A percentile compares a stretch with the other conserved stretches of the same genome.
These are phyloP conservation scores for Sisymbrium irio DNA, from an alignment of 345 rosid species.

Conservation along the genomic window DNA sequence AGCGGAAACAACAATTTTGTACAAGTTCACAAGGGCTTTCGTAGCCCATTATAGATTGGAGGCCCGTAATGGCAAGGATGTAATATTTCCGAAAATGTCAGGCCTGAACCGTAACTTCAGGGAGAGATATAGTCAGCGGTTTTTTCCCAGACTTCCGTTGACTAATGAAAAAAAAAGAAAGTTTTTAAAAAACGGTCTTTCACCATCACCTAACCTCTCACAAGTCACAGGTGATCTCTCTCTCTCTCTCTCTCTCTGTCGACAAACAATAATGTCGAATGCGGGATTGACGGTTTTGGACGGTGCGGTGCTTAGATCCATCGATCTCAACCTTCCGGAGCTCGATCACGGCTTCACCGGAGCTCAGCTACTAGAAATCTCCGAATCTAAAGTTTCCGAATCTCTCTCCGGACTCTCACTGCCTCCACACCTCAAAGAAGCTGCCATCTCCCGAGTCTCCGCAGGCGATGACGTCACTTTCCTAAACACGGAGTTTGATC, in stretches of 20 bases:
- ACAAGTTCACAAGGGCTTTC: neutral
- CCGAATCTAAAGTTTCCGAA: constrained; percentile 49
- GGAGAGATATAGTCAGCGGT: constrained; percentile 5
- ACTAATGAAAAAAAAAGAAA: neutral
- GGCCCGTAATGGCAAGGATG: neutral
- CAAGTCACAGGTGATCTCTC: constrained; percentile 9
- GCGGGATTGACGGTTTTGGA: constrained; percentile 60
- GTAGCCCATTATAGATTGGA: neutral
- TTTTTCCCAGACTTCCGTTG: neutral
- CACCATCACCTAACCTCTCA: neutral
- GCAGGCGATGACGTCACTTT: constrained; percentile 39
- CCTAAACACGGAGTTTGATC: constrained; percentile 33
- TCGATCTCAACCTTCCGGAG: constrained; percentile 43
- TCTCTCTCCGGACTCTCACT: constrained; percentile 58
- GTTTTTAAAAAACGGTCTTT: neutral
- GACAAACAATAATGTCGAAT: constrained; percentile 47
- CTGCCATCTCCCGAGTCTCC: constrained; percentile 49
- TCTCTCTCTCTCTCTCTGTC: constrained; percentile 21
- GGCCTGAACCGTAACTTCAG: neutral
- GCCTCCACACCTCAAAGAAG: constrained; percentile 51
- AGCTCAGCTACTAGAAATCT: constrained; percentile 60
- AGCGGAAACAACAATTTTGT: too few relatives aligned
- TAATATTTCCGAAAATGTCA: neutral
- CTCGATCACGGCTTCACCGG: constrained; percentile 41
- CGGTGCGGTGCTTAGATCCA: constrained; percentile 61